A percentile compares a stretch with the other conserved stretches of the same genome.
Evolutionary conservation across 1,284 basidiomycete genomes (phyloP).

Genomic region (Rhodofomes roseus): DNA sequence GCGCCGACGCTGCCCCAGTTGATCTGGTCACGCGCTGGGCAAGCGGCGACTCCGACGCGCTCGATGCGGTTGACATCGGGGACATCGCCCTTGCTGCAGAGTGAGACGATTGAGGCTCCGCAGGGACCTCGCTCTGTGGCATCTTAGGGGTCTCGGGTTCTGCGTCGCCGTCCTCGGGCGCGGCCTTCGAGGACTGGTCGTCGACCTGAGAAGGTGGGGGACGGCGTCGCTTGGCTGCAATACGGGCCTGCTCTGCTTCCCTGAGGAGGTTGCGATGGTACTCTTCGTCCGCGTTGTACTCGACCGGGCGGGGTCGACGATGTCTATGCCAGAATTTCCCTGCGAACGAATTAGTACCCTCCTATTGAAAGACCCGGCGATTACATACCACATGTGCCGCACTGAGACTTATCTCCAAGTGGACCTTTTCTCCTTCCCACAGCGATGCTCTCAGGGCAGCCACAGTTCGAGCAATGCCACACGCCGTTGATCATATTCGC

Average conservation of each 20-base stretch:
- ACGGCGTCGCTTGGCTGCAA: constrained; percentile 48
- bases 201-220: constrained; percentile 27
- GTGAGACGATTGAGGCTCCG: constrained; percentile 12
- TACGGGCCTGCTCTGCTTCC: constrained; percentile 50
- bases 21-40: constrained; percentile 51
- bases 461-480: constrained; percentile 93
- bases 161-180: constrained; percentile 47
- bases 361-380: constrained; percentile 5
- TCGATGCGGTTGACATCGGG: constrained; percentile 66
- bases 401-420: constrained; percentile 87
- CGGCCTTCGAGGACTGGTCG: constrained; percentile 29
- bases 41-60: constrained; percentile 64
- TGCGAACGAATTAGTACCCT: constrained; percentile 26
- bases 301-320: constrained; percentile 70
- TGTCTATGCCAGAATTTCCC: constrained; percentile 87
- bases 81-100: constrained; percentile 52
- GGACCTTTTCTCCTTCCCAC: constrained; percentile 85
- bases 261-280: constrained; percentile 59
- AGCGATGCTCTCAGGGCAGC: constrained; percentile 82
- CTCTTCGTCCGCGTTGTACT: constrained; percentile 71
- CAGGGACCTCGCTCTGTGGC: constrained; percentile 35
- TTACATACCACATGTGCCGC: constrained; percentile 83
- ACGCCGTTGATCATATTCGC: constrained; percentile 78
- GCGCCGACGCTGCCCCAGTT: constrained; percentile 40
- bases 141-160: constrained; percentile 53